Percentiles rank a stretch among this genome's conserved stretches.
Evolutionary conservation across 2,329 filamentous ascomycete species (phyloP).

Genomic region (Zasmidium citrigriseum): DNA sequence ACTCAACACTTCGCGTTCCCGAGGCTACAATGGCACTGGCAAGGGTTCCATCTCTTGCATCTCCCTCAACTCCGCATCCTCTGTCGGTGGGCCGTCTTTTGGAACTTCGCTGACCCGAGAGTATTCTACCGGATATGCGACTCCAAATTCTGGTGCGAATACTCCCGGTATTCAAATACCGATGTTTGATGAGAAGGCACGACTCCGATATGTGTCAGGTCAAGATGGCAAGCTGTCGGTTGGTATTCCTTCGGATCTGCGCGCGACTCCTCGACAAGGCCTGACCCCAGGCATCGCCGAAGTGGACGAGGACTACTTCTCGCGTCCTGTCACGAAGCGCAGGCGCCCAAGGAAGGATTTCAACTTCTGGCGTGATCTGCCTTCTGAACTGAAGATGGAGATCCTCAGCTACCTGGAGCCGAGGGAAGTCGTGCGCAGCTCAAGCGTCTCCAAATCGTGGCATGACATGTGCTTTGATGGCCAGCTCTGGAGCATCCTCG

Average conservation of each 20-base stretch:
- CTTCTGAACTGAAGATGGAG: constrained; percentile 76
- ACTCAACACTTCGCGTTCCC: constrained; percentile 64
- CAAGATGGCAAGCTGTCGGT: constrained; percentile 55
- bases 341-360: constrained; percentile 43
- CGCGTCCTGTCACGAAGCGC: constrained; percentile 33
- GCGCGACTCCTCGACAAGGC: constrained; percentile 45
- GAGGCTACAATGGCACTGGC: constrained; percentile 59
- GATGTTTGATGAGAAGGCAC: constrained; percentile 54
- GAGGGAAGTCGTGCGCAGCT: constrained; percentile 77
- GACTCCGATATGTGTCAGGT: constrained; percentile 57
- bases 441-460: constrained; percentile 76
- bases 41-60: constrained; percentile 68
- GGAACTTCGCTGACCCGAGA: constrained; percentile 58
- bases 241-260: constrained; percentile 65
- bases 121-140: constrained; percentile 58
- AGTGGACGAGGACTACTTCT: constrained; percentile 50
- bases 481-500: constrained; percentile 84
- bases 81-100: constrained; percentile 55
- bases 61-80: constrained; percentile 55
- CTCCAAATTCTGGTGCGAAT: constrained; percentile 54
- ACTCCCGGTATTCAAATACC: constrained; percentile 50
- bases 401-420: constrained; percentile 76
- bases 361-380: constrained; percentile 79
- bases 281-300: constrained; percentile 31
- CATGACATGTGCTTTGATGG: constrained; percentile 88